Percentiles rank a stretch among this genome's conserved stretches.
These are phyloP conservation scores for Nyssa sinensis DNA, from an alignment of 148 eudicot species.

Conservation along the genomic window DNA sequence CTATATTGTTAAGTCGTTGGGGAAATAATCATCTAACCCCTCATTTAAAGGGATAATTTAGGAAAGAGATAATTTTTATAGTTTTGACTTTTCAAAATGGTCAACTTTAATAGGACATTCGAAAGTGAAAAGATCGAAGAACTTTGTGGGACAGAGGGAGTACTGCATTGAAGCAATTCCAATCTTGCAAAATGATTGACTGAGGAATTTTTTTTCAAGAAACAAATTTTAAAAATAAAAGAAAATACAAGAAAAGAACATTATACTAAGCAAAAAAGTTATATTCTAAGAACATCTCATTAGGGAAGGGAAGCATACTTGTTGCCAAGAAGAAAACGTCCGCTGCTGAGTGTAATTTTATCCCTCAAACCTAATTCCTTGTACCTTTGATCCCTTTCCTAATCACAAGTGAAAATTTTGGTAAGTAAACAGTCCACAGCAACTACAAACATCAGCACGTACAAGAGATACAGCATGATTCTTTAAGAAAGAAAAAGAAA, in stretches of 20 bases:
- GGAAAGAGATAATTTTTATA: no score
- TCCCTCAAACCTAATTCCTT: constrained; percentile 97
- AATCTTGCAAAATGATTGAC: neutral
- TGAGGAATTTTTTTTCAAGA: no score
- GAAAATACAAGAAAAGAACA: neutral
- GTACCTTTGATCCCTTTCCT: constrained; percentile 99
- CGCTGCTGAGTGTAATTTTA: constrained; percentile 94
- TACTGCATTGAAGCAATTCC: neutral
- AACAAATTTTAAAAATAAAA: neutral
- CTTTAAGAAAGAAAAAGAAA: neutral
- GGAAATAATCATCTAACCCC: no score
- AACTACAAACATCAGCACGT: neutral
- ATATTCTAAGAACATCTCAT: neutral
- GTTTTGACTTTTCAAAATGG: no score
- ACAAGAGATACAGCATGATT: neutral
- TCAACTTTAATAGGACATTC: no score
- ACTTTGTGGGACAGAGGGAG: no score
- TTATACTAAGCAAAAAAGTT: neutral
- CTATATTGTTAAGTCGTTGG: no score
- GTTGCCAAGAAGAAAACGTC: constrained; percentile 97
- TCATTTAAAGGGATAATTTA: no score
- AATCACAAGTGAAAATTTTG: constrained; percentile 8
- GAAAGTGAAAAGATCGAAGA: no score
- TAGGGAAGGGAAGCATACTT: constrained; percentile 53
- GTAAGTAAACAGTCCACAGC: constrained; percentile 8